phyloP scores from a whole-genome alignment of 179 eudicot species.

The Vitellaria paradoxa region DNA sequence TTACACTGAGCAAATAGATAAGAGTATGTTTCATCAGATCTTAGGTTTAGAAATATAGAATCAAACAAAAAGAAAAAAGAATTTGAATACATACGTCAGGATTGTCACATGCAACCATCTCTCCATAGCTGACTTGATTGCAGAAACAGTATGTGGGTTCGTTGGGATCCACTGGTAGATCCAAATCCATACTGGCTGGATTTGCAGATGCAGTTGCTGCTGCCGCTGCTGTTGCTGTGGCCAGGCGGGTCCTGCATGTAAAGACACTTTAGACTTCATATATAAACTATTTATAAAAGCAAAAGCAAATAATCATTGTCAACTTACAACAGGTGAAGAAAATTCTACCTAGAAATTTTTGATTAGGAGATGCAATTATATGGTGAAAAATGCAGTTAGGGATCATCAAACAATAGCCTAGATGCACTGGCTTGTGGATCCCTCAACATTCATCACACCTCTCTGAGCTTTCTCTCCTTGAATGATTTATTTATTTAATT shows the following conservation, averaged over 20 bases:
- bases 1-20: slow-evolving; percentile 60
- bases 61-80: not conserved
- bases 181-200: slow-evolving; percentile 85
- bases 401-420: not conserved
- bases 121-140: slow-evolving; percentile 98
- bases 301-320: not conserved
- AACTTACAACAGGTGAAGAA: not conserved
- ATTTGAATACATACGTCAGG: slow-evolving; percentile 53
- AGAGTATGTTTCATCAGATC: slow-evolving; percentile 20
- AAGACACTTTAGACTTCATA: not conserved
- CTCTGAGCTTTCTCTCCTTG: no score
- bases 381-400: not conserved
- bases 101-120: slow-evolving; percentile 97
- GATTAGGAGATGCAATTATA: not conserved
- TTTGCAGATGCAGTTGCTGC: slow-evolving; percentile 43
- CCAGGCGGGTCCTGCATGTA: slow-evolving; percentile 67
- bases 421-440: no score
- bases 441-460: no score
- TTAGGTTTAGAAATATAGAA: not conserved
- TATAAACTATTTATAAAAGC: not conserved
- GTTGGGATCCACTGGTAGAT: slow-evolving; percentile 94
- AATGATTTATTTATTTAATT: no score
- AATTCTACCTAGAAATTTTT: not conserved
- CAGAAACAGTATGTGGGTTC: slow-evolving; percentile 96
- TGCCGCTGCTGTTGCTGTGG: slow-evolving; percentile 44